Percentiles rank a stretch among this genome's conserved stretches.
Conservation (phyloP, 2,329 filamentous ascomycete genomes). For the Ilyonectria mors-panacis region DNA sequence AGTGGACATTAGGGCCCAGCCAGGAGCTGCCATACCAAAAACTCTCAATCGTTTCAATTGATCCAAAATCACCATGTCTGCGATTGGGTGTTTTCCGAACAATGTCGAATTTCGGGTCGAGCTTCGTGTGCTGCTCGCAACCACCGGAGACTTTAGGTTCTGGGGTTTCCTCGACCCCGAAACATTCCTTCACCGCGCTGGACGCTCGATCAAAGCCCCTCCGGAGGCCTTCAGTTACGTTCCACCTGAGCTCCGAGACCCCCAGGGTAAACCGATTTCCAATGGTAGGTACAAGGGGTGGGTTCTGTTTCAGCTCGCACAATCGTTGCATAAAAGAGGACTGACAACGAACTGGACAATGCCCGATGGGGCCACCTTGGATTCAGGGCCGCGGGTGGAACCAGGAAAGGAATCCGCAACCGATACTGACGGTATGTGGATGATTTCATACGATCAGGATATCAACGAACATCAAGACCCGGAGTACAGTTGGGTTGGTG, state of each 20-base stretch:
- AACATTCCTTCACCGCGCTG: neutral
- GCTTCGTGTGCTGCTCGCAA: constrained; percentile 9
- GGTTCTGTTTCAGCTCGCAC: constrained; percentile 3
- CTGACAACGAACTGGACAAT: constrained; percentile 13
- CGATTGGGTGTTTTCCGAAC: neutral
- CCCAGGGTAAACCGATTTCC: neutral
- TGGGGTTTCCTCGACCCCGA: neutral
- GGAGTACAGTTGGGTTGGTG: constrained; percentile 33
- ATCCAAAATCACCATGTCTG: neutral
- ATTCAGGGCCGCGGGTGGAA: neutral
- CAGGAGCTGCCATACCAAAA: neutral
- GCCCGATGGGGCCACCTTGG: neutral
- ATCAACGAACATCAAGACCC: constrained; percentile 28
- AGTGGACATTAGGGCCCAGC: neutral
- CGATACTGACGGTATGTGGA: constrained; percentile 16
- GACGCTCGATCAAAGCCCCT: neutral
- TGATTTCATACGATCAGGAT: constrained; percentile 18
- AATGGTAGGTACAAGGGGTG: neutral
- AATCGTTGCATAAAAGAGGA: neutral
- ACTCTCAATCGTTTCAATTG: neutral
- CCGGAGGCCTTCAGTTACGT: neutral
- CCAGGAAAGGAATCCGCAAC: neutral
- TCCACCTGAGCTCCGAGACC: neutral
- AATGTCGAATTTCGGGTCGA: constrained; percentile 17
- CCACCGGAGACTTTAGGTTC: neutral